phyloP scores from a whole-genome alignment of 225 moss, liverwort and hornwort species.

The Pseudisothecium myosuroides region DNA sequence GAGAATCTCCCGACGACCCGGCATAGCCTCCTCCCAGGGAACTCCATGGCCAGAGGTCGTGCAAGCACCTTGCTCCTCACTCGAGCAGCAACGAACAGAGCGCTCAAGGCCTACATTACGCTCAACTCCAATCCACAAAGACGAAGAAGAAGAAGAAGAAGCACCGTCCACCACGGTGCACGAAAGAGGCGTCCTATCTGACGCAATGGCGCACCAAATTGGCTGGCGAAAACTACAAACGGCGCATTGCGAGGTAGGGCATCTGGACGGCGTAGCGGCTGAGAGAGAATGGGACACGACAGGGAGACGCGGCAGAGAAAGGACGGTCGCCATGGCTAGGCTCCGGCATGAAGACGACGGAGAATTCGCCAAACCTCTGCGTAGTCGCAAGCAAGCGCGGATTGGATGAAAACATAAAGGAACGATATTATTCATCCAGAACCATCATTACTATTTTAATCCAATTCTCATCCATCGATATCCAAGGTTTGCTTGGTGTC shows the following conservation, averaged over 20 bases:
- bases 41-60: constrained; percentile 13
- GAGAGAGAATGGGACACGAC: not conserved
- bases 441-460: not conserved
- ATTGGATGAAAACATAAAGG: not conserved
- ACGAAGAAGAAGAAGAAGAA: not conserved
- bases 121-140: not conserved
- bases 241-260: not conserved
- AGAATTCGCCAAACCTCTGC: not conserved
- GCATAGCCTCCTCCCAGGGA: not conserved
- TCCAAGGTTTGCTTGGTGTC: not conserved
- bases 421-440: not conserved
- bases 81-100: not conserved
- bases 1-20: constrained; percentile 16
- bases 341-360: not conserved
- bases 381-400: not conserved
- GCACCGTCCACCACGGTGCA: not conserved
- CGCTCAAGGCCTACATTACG: constrained; percentile 18
- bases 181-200: not conserved
- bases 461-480: not conserved
- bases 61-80: constrained; percentile 3
- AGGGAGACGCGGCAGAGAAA: constrained; percentile 18
- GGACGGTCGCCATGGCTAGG: constrained; percentile 17
- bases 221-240: not conserved
- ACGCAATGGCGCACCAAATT: constrained; percentile 1
- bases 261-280: not conserved